These are phyloP conservation scores for Neurospora sp. DNA, from an alignment of 2,329 filamentous ascomycete species.

Conservation along the genomic window DNA sequence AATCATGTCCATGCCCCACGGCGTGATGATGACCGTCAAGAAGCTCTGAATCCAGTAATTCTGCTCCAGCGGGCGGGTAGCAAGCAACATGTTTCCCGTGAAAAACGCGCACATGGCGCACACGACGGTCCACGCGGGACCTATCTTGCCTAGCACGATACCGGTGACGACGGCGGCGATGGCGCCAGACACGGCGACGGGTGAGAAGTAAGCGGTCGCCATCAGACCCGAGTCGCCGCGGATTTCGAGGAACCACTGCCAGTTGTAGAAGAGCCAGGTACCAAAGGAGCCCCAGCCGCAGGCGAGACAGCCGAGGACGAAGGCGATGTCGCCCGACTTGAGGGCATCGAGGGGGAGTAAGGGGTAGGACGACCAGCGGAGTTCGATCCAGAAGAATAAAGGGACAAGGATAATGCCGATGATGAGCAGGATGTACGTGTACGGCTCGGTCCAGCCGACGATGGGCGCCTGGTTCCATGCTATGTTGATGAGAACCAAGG, in stretches of 20 bases:
- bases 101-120: slow-evolving; percentile 17
- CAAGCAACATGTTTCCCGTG: slow-evolving; percentile 18
- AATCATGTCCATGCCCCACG: slow-evolving; percentile 45
- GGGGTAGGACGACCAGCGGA: slow-evolving; percentile 34
- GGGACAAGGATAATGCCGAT: slow-evolving; percentile 38
- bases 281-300: slow-evolving; percentile 47
- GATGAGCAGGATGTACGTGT: slow-evolving; percentile 41
- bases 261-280: slow-evolving; percentile 42
- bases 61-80: slow-evolving; percentile 31
- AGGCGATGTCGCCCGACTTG: slow-evolving; percentile 34
- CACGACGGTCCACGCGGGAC: slow-evolving; percentile 19
- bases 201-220: slow-evolving; percentile 22
- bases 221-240: slow-evolving; percentile 21
- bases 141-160: slow-evolving; percentile 23
- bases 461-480: slow-evolving; percentile 49
- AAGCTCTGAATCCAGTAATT: slow-evolving; percentile 47
- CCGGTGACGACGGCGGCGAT: slow-evolving; percentile 24
- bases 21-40: slow-evolving; percentile 34
- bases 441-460: slow-evolving; percentile 39
- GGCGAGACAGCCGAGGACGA: slow-evolving; percentile 44
- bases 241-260: slow-evolving; percentile 37
- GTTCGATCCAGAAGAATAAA: slow-evolving; percentile 41
- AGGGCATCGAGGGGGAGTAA: slow-evolving; percentile 46
- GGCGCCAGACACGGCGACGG: slow-evolving; percentile 19
- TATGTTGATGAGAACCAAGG: slow-evolving; percentile 45